Base-by-base conservation (phyloP, 2,329 filamentous ascomycete genomes). In the Colletotrichum trifolii region DNA sequence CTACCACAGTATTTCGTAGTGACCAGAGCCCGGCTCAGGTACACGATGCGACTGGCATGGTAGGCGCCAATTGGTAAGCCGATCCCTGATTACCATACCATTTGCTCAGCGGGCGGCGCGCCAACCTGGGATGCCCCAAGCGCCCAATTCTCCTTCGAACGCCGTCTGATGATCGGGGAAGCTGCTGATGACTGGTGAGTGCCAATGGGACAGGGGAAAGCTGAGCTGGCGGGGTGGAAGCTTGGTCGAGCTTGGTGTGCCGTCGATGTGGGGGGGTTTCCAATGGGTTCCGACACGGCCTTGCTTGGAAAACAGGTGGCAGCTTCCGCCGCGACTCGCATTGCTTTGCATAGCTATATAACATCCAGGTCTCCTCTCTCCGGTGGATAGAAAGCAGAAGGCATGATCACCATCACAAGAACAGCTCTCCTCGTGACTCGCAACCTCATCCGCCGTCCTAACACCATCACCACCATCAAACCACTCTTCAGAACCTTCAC, bases 71-170 rank as follows among this genome's bases (percentile, higher is more conserved):
- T 66, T 66, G 58, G 47, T 57, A 66, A 66, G 56, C 58, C 10
- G 11, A n/a, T 53, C 33, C 17, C 35, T 57, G 58, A 63, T 63
- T 66, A 66, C 59, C 59, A 63, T 48, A 66, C 58, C 47, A 57
- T 57, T 66, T 49, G 42, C 63, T 63, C 63, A 66, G 63, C 63
- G 33, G 63, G 33, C 52, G 39, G 45, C 56, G 49, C 15, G 35
- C 11, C 42, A 50, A 38, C 38, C 36, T 12, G 12, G 9, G 34
- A 13, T 12, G 54, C 42, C 40, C 12, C 33, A 40, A 59, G 39
- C 17, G 13, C 59, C 12, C 49, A 65, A 3, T 67, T 69, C 4
- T 73, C 49, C 40, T 72, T 46, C 43, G 42, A 8, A 56, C 67
- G 45, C 68, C 42, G 46, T 65, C 46, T 56, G 40, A 62, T 65